Conservation (phyloP, 2,329 filamentous ascomycete species). For the Fusarium sp. region DNA sequence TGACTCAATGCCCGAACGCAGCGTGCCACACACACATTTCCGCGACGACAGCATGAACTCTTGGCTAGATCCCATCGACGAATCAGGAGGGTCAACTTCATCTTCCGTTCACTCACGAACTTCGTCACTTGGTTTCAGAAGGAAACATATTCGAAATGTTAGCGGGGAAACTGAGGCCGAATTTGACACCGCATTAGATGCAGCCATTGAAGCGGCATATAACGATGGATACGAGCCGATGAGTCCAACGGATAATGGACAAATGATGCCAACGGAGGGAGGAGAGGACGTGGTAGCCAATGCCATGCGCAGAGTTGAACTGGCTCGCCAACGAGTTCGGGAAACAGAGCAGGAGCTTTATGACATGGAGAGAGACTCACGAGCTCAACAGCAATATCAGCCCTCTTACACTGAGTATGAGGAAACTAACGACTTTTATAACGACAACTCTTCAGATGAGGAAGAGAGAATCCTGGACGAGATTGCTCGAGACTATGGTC, state of each 20-base stretch:
- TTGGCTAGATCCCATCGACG: conserved; percentile 94
- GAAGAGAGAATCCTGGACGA: conserved; percentile 87
- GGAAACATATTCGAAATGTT: conserved; percentile 75
- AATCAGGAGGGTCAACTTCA: conserved; percentile 82
- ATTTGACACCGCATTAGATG: conserved; percentile 93
- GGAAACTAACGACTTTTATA: conserved; percentile 68
- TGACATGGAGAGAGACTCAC: conserved; percentile 59
- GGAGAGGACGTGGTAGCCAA: conserved; percentile 63
- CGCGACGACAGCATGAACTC: conserved; percentile 80
- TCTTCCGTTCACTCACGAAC: conserved; percentile 86
- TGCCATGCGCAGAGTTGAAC: conserved; percentile 74
- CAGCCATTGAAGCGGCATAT: conserved; percentile 95
- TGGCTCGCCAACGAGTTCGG: conserved; percentile 80
- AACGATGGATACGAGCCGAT: conserved; percentile 88
- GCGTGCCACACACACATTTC: conserved; percentile 55
- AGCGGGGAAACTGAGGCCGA: conserved; percentile 86
- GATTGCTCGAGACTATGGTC: conserved; percentile 84
- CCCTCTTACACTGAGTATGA: conserved; percentile 42
- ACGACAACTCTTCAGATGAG: conserved; percentile 74
- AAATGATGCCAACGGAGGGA: conserved; percentile 53
- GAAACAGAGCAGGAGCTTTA: conserved; percentile 77
- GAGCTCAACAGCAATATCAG: conserved; percentile 51
- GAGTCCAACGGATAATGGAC: conserved; percentile 58
- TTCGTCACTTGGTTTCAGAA: conserved; percentile 74
- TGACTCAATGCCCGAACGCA: conserved; percentile 11